phyloP scores from a whole-genome alignment of 805 yeast genomes.

The Wickerhamomyces rabaulensis region DNA sequence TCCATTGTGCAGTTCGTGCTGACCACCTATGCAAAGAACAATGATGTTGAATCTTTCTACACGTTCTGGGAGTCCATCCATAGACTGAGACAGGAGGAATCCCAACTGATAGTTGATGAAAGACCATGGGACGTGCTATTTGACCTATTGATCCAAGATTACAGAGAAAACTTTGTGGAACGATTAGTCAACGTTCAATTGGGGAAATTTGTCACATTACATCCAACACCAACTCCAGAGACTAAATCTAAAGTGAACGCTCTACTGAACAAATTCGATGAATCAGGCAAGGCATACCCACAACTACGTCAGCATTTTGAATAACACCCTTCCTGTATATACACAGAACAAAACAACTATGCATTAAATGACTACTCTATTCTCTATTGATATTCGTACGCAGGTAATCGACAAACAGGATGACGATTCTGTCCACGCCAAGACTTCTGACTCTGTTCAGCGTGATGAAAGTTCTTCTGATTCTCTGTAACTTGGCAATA shows the following conservation, averaged over 20 bases:
- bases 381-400: slow-evolving; percentile 42
- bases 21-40: slow-evolving; percentile 15
- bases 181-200: slow-evolving; percentile 11
- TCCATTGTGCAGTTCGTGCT: slow-evolving; percentile 14
- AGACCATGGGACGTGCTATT: slow-evolving; percentile 21
- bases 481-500: slow-evolving; percentile 74
- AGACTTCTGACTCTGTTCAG: slow-evolving; percentile 76
- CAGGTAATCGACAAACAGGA: slow-evolving; percentile 74
- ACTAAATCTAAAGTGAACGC: not conserved
- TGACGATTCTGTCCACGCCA: slow-evolving; percentile 61
- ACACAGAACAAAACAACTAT: not conserved
- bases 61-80: slow-evolving; percentile 14
- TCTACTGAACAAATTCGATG: slow-evolving; percentile 14
- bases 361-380: slow-evolving; percentile 1
- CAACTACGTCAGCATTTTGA: slow-evolving; percentile 8
- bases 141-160: slow-evolving; percentile 7
- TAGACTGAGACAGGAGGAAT: not conserved
- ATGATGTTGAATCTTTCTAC: slow-evolving; percentile 13
- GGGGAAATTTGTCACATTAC: slow-evolving; percentile 6
- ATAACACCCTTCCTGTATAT: slow-evolving; percentile 5
- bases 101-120: slow-evolving; percentile 8
- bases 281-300: slow-evolving; percentile 7
- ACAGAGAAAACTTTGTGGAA: slow-evolving; percentile 14
- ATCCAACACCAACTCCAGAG: slow-evolving; percentile 1
- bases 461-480: slow-evolving; percentile 76